Percentiles rank a stretch among this genome's conserved stretches.
Conservation (phyloP, 108 stramenopile species). For the Fragilariopsis cylindrus region DNA sequence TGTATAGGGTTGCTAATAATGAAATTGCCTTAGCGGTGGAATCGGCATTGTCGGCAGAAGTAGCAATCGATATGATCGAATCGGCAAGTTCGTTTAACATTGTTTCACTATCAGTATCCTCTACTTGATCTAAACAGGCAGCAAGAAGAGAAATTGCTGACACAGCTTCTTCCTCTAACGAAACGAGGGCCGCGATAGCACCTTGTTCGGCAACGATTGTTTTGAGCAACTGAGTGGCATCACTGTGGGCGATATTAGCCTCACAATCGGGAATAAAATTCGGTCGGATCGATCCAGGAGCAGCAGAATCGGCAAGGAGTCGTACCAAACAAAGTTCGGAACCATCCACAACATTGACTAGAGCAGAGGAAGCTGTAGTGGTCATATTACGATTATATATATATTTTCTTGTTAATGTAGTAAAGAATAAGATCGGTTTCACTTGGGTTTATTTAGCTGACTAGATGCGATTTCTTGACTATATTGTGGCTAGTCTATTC, state of each 20-base stretch:
- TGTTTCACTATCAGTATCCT: slow-evolving; percentile 21
- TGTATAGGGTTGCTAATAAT: slow-evolving; percentile 67
- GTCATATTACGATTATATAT: background rate
- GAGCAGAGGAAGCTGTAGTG: slow-evolving; percentile 58
- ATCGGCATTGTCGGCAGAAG: background rate
- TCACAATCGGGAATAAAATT: slow-evolving; percentile 49
- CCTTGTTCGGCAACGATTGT: slow-evolving; percentile 52
- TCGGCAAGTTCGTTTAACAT: slow-evolving; percentile 45
- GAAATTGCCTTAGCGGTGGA: slow-evolving; percentile 23
- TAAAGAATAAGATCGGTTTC: background rate
- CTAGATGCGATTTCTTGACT: background rate
- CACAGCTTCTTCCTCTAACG: slow-evolving; percentile 55
- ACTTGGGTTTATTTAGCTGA: background rate
- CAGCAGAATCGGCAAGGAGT: slow-evolving; percentile 44
- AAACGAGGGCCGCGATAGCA: slow-evolving; percentile 53
- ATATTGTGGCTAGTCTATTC: background rate
- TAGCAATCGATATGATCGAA: slow-evolving; percentile 31
- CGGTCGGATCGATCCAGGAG: slow-evolving; percentile 29
- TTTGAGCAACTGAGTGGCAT: slow-evolving; percentile 60
- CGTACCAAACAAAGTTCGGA: slow-evolving; percentile 79
- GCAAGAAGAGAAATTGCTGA: slow-evolving; percentile 68
- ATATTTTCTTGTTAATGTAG: background rate
- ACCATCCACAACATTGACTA: slow-evolving; percentile 82
- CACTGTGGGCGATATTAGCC: slow-evolving; percentile 48
- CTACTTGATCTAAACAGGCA: slow-evolving; percentile 66